Percentiles rank a stretch among this genome's conserved stretches.
These are phyloP conservation scores for Austropuccinia psidii DNA, from an alignment of 1,284 basidiomycete genomes.

Conservation along the genomic window DNA sequence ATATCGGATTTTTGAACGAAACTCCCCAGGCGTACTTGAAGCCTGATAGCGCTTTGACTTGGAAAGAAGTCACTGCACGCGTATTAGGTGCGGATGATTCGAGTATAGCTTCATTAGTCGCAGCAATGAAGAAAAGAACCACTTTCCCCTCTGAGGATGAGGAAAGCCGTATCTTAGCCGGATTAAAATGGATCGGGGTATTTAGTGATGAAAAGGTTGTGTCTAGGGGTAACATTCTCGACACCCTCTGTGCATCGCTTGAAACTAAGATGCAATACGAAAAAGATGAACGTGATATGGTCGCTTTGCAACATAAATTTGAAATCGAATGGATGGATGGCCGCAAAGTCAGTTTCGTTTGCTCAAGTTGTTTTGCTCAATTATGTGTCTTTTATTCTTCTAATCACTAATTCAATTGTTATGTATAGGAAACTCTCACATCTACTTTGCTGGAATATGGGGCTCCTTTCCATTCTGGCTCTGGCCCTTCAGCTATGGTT, in stretches of 20 bases:
- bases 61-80: slow-evolving; percentile 70
- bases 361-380: slow-evolving; percentile 37
- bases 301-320: slow-evolving; percentile 98
- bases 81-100: slow-evolving; percentile 65
- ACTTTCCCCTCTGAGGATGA: slow-evolving; percentile 65
- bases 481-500: slow-evolving; percentile 90
- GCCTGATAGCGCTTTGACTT: slow-evolving; percentile 60
- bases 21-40: slow-evolving; percentile 66
- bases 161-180: slow-evolving; percentile 68
- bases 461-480: slow-evolving; percentile 53
- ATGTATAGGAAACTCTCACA: slow-evolving; percentile 69
- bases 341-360: slow-evolving; percentile 52
- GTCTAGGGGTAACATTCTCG: slow-evolving; percentile 73
- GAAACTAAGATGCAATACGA: slow-evolving; percentile 90
- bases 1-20: slow-evolving; percentile 79
- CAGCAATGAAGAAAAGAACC: slow-evolving; percentile 62
- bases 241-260: slow-evolving; percentile 84
- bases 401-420: slow-evolving; percentile 41
- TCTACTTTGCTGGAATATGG: slow-evolving; percentile 91
- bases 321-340: slow-evolving; percentile 78
- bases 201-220: slow-evolving; percentile 65
- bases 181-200: slow-evolving; percentile 86
- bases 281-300: slow-evolving; percentile 82
- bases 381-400: slow-evolving; percentile 36
- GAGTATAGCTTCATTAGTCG: slow-evolving; percentile 67